Conservation (phyloP, 768 basidiomycete species). For the Rhizopogon sp. region DNA sequence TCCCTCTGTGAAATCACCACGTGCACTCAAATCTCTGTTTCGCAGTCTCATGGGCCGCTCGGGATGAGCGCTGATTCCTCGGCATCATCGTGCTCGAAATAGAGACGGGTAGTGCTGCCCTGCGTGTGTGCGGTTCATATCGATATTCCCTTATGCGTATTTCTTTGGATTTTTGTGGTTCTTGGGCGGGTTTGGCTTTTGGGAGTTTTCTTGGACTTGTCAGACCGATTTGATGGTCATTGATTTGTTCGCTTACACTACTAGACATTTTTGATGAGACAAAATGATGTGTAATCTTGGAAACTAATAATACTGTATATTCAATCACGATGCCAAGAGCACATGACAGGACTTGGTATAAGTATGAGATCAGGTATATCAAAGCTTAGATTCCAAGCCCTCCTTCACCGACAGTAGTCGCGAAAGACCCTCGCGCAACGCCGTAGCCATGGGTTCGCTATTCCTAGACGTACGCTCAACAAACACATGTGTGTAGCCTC, state of each 20-base stretch:
- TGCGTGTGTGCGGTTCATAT: background rate
- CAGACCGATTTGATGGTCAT: background rate
- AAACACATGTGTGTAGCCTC: constrained; percentile 80
- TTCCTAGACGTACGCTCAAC: constrained; percentile 58
- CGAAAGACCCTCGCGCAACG: constrained; percentile 41
- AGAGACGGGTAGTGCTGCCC: background rate
- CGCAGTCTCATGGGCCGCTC: background rate
- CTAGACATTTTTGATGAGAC: background rate
- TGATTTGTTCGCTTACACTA: background rate
- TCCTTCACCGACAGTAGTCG: constrained; percentile 2
- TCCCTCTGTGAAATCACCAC: background rate
- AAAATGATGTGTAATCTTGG: background rate
- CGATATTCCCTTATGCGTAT: background rate
- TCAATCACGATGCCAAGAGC: too few relatives aligned
- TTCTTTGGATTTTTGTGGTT: background rate
- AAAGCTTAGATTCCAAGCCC: constrained; percentile 13
- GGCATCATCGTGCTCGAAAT: background rate
- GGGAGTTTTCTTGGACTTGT: background rate
- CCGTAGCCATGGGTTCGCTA: constrained; percentile 42
- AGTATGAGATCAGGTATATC: constrained; percentile 1
- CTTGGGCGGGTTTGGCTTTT: background rate
- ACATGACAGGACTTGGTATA: background rate
- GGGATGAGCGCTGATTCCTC: background rate
- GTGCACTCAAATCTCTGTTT: background rate
- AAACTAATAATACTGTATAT: background rate